phyloP scores from a whole-genome alignment of 1,139 yeast species.

The Meyerozyma carpophila region DNA sequence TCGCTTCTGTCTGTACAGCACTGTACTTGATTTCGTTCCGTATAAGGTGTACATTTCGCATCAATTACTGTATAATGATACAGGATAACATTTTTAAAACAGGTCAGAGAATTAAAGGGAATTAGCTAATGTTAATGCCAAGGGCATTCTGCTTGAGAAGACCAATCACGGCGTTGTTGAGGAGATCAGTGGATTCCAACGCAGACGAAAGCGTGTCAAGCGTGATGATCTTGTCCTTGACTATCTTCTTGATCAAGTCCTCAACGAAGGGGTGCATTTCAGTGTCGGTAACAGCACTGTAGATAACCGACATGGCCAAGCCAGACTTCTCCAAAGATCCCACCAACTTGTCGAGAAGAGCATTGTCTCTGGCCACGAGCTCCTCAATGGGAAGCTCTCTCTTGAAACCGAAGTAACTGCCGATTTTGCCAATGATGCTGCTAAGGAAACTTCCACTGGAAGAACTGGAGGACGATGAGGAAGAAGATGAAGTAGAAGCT shows the following conservation, averaged over 20 bases:
- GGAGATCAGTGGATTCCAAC: constrained; percentile 12
- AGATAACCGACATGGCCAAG: constrained; percentile 20
- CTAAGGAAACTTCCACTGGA: background rate
- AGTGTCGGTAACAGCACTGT: constrained; percentile 12
- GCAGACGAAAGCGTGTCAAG: constrained; percentile 12
- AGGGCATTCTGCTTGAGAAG: constrained; percentile 6
- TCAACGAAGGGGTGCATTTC: constrained; percentile 14
- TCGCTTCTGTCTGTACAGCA: background rate
- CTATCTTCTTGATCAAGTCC: constrained; percentile 15
- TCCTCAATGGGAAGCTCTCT: background rate
- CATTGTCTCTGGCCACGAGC: background rate
- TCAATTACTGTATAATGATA: too few species aligned
- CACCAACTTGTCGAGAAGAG: background rate
- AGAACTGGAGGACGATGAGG: constrained; percentile 5
- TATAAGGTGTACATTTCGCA: background rate
- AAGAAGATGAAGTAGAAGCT: constrained; percentile 3
- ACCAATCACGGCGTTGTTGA: constrained; percentile 14
- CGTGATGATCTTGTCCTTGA: constrained; percentile 12
- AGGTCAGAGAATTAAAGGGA: background rate
- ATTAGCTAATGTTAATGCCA: background rate
- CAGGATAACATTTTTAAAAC: background rate
- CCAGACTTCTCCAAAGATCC: constrained; percentile 24
- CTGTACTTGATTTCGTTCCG: background rate
- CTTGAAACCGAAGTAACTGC: background rate
- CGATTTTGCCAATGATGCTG: background rate